Base-by-base conservation (phyloP, 2,329 filamentous ascomycete genomes). In the Colletotrichum theobromicola region DNA sequence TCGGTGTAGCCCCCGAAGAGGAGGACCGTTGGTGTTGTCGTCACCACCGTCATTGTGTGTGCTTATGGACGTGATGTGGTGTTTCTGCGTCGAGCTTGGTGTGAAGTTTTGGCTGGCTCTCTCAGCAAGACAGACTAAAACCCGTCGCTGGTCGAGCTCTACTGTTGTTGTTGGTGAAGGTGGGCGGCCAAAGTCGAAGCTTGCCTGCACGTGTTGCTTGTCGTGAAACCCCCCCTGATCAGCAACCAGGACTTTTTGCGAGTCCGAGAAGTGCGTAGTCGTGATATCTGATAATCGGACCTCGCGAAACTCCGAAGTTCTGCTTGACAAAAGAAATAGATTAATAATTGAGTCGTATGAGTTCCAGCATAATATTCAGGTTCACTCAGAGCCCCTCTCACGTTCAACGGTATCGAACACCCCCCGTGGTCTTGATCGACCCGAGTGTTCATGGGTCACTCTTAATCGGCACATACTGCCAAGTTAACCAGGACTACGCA, bases 11-110 rank as follows among this genome's bases (percentile, higher is more conserved):
- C 65, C 3, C 65, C 65, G 2, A 67, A 67, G 21, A 67, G 53
- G 24, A 67, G 65, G 8, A 67, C 32, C 5, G 57, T 32, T 35
- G 26, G 26, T 83, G 26, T 57, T 57, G 21, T 12, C 4, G 42
- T 24, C 5, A 55, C 64, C 30, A 53, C 42, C 30, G 42, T 67
- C 42, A 55, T 57, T 34, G 42, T 16, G 42, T 16, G 15, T 67
- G 58, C n/a, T 62, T 13, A 15, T 5, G 21, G 6, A 18, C 1
- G 53, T 61, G 58, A 9, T 61, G 53, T 61, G 58, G 18, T 61
- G 30, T 34, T 34, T 5, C 13, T 34, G 32, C 32, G 12, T 13
- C 6, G 32, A 34, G 12, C 32, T 5, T 5, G 10, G 32, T 34
- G 32, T 34, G 3, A 6, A 34, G 13, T 32, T 4, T 32, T 12